Conservation (phyloP, 108 stramenopile genomes). For the Pinguiococcus pyrenoidosus region DNA sequence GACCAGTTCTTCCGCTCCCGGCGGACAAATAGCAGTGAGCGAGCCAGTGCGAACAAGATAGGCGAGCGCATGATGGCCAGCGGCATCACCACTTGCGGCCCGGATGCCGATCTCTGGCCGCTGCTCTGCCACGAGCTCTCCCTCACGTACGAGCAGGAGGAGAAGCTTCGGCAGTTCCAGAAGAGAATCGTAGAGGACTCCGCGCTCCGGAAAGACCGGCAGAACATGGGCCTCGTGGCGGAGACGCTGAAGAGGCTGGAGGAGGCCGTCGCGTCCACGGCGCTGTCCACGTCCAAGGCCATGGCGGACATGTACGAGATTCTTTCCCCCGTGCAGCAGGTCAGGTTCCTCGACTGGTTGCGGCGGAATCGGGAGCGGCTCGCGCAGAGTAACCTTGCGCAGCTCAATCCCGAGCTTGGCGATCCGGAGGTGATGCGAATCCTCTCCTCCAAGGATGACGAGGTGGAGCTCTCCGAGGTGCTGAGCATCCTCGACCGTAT, state of each 20-base stretch:
- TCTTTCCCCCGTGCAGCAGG: too few species aligned
- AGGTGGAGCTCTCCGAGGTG: too few species aligned
- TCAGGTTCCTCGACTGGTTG: too few species aligned
- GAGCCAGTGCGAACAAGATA: conserved; percentile 71
- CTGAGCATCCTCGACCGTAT: too few species aligned
- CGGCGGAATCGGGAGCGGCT: too few species aligned
- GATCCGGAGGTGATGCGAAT: too few species aligned
- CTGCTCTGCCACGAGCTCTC: conserved; percentile 74
- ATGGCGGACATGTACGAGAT: too few species aligned
- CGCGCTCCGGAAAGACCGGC: conserved; percentile 56
- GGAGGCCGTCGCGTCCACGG: conserved; percentile 30
- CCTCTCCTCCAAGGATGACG: too few species aligned
- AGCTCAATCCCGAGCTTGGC: too few species aligned
- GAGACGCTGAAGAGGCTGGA: conserved; percentile 39
- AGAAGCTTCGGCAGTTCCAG: conserved; percentile 55
- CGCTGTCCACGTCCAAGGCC: too few species aligned
- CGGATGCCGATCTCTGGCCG: conserved; percentile 58
- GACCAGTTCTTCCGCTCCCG: conserved; percentile 66
- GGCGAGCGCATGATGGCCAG: conserved; percentile 42
- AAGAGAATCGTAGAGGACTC: conserved; percentile 37
- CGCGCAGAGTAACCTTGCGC: too few species aligned
- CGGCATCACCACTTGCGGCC: neutral
- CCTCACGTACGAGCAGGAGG: conserved; percentile 79
- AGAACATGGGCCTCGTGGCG: conserved; percentile 49
- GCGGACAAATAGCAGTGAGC: conserved; percentile 57